Evolutionary conservation across 805 yeast species (phyloP), one percentile per base, ranked within the genome.

Genomic region (Millerago galiae): DNA sequence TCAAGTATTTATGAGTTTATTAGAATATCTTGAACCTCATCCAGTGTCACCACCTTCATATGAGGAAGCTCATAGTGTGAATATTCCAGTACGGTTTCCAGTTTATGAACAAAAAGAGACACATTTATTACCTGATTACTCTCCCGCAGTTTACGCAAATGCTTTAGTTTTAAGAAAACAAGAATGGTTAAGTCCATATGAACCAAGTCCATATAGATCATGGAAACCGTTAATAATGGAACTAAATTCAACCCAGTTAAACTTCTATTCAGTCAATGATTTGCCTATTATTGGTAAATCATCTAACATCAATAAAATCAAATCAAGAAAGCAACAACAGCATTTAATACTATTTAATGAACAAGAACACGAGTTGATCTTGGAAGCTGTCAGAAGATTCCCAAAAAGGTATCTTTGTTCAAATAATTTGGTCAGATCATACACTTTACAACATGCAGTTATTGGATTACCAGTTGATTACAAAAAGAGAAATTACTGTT

Each of bases 381-480:
- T 52, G 6, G 52, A 50, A 12, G 44, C 50, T 4, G 40, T 56
- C 21, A 40, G 26, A 10, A 40, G 38, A 12, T 46, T 44, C n/a
- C 53, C 53, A 8, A 10, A 30, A 1, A 38, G 46, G 28, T 52
- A 50, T 26, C 43, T 54, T 0, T 41, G 44, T 0, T 34, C 45
- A 1, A 15, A 37, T 1, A 70, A 60, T 38, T 58, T 83, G 26
- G 52, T 74, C n/a, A 71, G 81, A 48, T 75, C 88, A 0, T 90
- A 78, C 60, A 79, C 96, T 2, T 68, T 91, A 31, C 98, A 93
- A 61, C 81, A 81, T 62, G 90, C 93, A 11, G 79, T 73, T 53
- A 64, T 86, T 35, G 99, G 99, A 0, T 66, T 88, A 12, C 96
- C 98, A 0, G 70, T 77, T 2, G 99, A 91, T 62, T 88, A 88